Conservation (phyloP, 768 basidiomycete species). For the Daedaleopsis nitida region DNA sequence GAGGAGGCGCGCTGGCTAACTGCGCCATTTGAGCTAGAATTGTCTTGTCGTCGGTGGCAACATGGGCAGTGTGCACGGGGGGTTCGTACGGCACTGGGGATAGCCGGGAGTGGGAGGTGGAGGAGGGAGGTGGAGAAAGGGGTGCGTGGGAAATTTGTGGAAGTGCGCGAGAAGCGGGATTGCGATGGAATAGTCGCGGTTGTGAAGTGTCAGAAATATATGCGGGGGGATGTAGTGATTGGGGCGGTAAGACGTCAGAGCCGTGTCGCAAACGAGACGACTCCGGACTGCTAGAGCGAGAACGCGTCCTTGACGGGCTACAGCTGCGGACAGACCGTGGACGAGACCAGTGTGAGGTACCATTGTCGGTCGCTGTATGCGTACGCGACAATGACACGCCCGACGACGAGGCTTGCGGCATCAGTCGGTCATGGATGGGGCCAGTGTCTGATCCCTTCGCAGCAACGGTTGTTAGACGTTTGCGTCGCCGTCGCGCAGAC, state of each 20-base stretch:
- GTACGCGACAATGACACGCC: slow-evolving; percentile 22
- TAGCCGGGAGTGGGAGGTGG: not conserved
- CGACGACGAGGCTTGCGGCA: slow-evolving; percentile 17
- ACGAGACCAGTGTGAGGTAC: slow-evolving; percentile 37
- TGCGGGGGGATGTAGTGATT: slow-evolving; percentile 12
- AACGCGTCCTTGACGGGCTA: not conserved
- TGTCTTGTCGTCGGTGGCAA: slow-evolving; percentile 40
- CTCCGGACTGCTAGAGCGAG: slow-evolving; percentile 9
- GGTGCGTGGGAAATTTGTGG: slow-evolving; percentile 3
- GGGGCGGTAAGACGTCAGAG: not conserved
- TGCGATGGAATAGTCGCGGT: not conserved
- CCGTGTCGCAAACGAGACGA: not conserved
- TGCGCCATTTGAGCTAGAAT: slow-evolving; percentile 34
- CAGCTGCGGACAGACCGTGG: slow-evolving; percentile 42
- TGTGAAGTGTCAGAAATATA: slow-evolving; percentile 6
- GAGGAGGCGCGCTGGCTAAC: slow-evolving; percentile 29
- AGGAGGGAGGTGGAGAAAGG: not conserved
- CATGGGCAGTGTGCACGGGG: slow-evolving; percentile 29
- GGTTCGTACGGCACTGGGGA: slow-evolving; percentile 10
- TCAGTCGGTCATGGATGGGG: slow-evolving; percentile 3
- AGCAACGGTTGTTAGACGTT: slow-evolving; percentile 10
- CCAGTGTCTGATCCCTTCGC: slow-evolving; percentile 16
- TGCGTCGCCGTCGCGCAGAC: slow-evolving; percentile 59
- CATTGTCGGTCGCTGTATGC: not conserved
- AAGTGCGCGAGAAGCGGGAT: not conserved